These are phyloP conservation scores for Jackrogersella minutella DNA, from an alignment of 495 filamentous ascomycete species.

Conservation along the genomic window DNA sequence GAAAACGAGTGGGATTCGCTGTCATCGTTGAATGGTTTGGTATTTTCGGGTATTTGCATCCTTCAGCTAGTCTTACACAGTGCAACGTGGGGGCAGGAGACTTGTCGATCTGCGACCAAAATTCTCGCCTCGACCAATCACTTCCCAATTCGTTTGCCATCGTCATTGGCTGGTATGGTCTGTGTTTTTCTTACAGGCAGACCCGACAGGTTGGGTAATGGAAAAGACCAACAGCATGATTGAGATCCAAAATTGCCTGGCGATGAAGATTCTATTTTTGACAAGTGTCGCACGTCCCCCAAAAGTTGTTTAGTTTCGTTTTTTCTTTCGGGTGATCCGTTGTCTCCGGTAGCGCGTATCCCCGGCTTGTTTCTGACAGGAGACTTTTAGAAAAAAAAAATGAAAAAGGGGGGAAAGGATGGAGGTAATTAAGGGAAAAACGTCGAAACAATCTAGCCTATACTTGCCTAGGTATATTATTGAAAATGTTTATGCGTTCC, in stretches of 20 bases:
- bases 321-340: no score
- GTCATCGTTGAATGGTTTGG: slow-evolving; percentile 7
- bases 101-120: slow-evolving; percentile 1
- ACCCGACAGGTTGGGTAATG: slow-evolving; percentile 10
- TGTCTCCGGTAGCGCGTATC: no score
- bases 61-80: slow-evolving; percentile 11
- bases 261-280: not conserved
- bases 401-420: not conserved
- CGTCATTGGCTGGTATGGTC: slow-evolving; percentile 11
- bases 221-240: slow-evolving; percentile 1
- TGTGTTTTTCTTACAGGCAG: not conserved
- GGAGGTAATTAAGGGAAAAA: not conserved
- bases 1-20: not conserved
- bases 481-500: not conserved
- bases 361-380: no score
- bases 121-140: slow-evolving; percentile 19
- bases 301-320: not conserved
- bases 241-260: not conserved
- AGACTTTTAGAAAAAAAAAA: not conserved
- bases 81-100: slow-evolving; percentile 32
- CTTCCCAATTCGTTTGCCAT: not conserved
- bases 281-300: not conserved
- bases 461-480: not conserved
- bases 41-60: not conserved
- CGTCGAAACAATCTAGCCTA: slow-evolving; percentile 5